Evolutionary conservation across 2,329 filamentous ascomycete genomes (phyloP).

Genomic region (Apiospora hydei): DNA sequence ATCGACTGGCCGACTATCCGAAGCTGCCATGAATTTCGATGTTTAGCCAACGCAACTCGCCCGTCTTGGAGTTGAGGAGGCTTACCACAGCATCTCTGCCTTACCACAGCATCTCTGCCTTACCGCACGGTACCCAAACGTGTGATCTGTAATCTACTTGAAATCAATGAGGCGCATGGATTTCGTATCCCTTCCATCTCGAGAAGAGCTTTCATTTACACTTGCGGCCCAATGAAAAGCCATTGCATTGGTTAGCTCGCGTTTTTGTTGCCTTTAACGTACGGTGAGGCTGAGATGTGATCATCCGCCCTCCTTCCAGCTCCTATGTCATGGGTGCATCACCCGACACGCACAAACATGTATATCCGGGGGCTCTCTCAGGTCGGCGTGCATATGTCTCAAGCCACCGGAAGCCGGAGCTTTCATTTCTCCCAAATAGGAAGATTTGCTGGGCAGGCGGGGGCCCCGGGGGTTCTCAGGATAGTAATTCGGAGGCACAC

Average conservation of each 20-base stretch:
- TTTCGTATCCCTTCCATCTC: background rate
- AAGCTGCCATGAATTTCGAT: background rate
- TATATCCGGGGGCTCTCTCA: background rate
- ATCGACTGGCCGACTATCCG: background rate
- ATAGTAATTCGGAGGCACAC: slow-evolving; percentile 15
- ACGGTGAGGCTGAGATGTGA: background rate
- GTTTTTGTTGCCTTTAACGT: background rate
- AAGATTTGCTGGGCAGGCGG: background rate
- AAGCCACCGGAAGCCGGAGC: background rate
- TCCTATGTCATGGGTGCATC: background rate
- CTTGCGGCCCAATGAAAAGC: background rate
- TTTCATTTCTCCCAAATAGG: background rate
- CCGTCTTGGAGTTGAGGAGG: background rate
- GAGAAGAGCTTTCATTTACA: background rate
- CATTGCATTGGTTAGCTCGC: background rate
- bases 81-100: background rate
- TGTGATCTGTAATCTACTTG: background rate
- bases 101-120: background rate
- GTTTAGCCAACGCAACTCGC: background rate
- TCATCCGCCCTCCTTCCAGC: slow-evolving; percentile 1
- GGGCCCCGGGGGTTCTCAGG: background rate
- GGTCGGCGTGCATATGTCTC: background rate
- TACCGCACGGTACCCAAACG: background rate
- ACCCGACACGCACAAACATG: background rate
- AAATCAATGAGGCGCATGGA: background rate